Evolutionary conservation across 306 rosid genomes (phyloP).

Genomic region (Coriaria nepalensis): DNA sequence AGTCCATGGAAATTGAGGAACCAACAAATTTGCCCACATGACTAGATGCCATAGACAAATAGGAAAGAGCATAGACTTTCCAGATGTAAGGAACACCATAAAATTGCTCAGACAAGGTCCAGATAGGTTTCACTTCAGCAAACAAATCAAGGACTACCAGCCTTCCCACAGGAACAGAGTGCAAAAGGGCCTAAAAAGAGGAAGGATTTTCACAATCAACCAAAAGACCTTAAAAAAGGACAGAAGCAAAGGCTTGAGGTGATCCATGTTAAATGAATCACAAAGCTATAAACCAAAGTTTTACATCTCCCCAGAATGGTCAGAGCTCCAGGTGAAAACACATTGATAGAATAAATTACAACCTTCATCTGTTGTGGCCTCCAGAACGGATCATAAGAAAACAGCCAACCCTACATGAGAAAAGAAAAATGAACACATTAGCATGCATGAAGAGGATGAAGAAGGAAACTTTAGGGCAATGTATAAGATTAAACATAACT

Average conservation of each 20-base stretch:
- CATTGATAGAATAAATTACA: conserved; percentile 2
- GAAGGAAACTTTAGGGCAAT: too few relatives aligned
- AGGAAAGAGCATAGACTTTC: conserved; percentile 37
- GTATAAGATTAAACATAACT: too few relatives aligned
- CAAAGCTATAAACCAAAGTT: too few relatives aligned
- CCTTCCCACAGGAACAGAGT: conserved; percentile 73
- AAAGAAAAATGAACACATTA: too few relatives aligned
- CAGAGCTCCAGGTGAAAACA: not conserved
- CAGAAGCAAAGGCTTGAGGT: conserved; percentile 2
- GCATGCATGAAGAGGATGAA: not conserved
- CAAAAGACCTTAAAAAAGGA: conserved; percentile 5
- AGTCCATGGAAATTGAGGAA: too few relatives aligned
- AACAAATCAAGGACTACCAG: conserved; percentile 79
- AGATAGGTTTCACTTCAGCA: conserved; percentile 87
- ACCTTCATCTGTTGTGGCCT: conserved; percentile 97
- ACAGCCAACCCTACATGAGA: conserved; percentile 62
- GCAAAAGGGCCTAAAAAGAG: conserved; percentile 77
- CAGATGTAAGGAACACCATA: conserved; percentile 87
- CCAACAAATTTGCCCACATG: conserved; percentile 7
- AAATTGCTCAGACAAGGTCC: conserved; percentile 73
- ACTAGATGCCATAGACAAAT: conserved; percentile 4
- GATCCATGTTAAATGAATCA: too few relatives aligned
- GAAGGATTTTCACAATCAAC: conserved; percentile 13
- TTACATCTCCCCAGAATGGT: too few relatives aligned
- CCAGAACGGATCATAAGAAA: conserved; percentile 89